A percentile compares a stretch with the other conserved stretches of the same genome.
Conservation (phyloP, 2,329 filamentous ascomycete species). For the Neofusicoccum parvum region DNA sequence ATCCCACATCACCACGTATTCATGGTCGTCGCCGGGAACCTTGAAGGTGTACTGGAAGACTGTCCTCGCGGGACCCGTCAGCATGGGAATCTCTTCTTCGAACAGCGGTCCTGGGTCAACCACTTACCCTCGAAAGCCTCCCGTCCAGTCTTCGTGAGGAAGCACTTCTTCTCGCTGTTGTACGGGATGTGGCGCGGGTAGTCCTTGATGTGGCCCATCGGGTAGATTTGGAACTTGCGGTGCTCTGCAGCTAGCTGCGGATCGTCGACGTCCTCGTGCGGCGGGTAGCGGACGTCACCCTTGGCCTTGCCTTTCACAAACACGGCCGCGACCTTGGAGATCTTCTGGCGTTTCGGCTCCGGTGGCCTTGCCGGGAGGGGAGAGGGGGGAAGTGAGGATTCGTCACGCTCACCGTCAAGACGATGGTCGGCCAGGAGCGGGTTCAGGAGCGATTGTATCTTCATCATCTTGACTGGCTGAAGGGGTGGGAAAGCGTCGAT, state of each 20-base stretch:
- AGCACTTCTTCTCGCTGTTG: slow-evolving; percentile 90
- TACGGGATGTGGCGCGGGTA: slow-evolving; percentile 76
- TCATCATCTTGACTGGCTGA: slow-evolving; percentile 32
- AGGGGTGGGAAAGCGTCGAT: neutral
- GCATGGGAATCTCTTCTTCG: too few species aligned
- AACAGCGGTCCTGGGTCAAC: too few species aligned
- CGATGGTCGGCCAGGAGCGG: slow-evolving; percentile 30
- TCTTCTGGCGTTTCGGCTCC: slow-evolving; percentile 52
- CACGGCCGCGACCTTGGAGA: slow-evolving; percentile 65
- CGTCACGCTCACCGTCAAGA: neutral
- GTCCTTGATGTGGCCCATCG: slow-evolving; percentile 62
- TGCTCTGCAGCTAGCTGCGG: slow-evolving; percentile 61
- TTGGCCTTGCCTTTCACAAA: slow-evolving; percentile 64
- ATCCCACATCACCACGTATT: slow-evolving; percentile 90
- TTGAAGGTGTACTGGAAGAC: slow-evolving; percentile 85
- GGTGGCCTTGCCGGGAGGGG: slow-evolving; percentile 21
- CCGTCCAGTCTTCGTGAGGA: slow-evolving; percentile 80
- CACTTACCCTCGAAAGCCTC: slow-evolving; percentile 82
- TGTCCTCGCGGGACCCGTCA: slow-evolving; percentile 36
- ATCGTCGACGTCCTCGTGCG: slow-evolving; percentile 65
- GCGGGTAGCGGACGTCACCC: slow-evolving; percentile 71
- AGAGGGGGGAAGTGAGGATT: slow-evolving; percentile 19
- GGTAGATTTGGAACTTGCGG: slow-evolving; percentile 65
- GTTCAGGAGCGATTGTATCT: slow-evolving; percentile 47
- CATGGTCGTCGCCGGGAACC: slow-evolving; percentile 65